Conservation (phyloP, 2,329 filamentous ascomycete species). For the Juglanconis sp. region DNA sequence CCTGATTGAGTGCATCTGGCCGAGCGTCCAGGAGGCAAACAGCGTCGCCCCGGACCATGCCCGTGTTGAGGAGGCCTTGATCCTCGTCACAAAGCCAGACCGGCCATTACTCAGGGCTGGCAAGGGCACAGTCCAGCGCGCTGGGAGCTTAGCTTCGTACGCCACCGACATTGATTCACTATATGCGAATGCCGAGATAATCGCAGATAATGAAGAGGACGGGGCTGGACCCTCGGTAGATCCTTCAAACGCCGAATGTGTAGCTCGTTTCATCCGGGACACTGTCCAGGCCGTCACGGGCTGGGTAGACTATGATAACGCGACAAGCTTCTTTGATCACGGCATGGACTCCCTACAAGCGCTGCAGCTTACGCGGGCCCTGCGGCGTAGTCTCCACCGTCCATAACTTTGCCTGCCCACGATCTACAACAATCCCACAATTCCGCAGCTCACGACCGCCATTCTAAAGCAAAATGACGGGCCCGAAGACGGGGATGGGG, state of each 20-base stretch:
- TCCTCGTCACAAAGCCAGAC: slow-evolving; percentile 34
- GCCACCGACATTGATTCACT: neutral
- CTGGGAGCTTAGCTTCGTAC: slow-evolving; percentile 14
- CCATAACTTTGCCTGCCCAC: slow-evolving; percentile 16
- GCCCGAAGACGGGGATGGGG: neutral
- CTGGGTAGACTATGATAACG: slow-evolving; percentile 9
- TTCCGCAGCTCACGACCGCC: slow-evolving; percentile 18
- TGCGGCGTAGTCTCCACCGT: slow-evolving; percentile 11
- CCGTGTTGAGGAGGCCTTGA: slow-evolving; percentile 35
- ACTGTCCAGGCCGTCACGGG: neutral
- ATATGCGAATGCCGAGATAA: neutral
- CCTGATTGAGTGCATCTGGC: slow-evolving; percentile 14
- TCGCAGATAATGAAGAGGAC: no score
- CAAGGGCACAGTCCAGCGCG: slow-evolving; percentile 6
- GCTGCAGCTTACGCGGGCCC: slow-evolving; percentile 17
- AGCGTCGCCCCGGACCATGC: neutral
- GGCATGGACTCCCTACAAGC: slow-evolving; percentile 21
- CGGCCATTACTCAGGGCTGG: slow-evolving; percentile 21
- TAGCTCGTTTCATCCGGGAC: neutral
- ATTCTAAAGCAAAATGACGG: slow-evolving; percentile 21
- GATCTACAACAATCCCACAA: slow-evolving; percentile 21
- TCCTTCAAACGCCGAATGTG: neutral
- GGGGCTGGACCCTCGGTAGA: neutral
- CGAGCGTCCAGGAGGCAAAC: slow-evolving; percentile 4
- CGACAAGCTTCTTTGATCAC: slow-evolving; percentile 15